These are phyloP conservation scores for Chaetomiaceae sp. DNA, from an alignment of 2,329 filamentous ascomycete species.

Conservation along the genomic window DNA sequence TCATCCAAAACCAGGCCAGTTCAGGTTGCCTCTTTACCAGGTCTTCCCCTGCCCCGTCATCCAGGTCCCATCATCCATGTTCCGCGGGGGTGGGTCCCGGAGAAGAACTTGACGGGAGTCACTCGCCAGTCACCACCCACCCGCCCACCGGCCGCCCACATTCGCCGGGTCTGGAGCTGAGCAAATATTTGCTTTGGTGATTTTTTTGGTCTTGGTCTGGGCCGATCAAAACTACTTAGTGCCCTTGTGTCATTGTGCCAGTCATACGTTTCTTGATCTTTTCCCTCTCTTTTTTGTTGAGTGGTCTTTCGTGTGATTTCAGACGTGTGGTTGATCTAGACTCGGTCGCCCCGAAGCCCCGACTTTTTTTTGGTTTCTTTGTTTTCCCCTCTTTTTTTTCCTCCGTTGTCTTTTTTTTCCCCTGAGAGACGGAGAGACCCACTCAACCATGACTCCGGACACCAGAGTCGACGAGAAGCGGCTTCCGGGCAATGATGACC, in stretches of 20 bases:
- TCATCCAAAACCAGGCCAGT: neutral
- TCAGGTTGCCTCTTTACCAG: neutral
- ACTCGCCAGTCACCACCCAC: neutral
- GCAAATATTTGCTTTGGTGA: slow-evolving; percentile 1
- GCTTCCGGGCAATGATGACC: neutral
- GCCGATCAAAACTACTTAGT: too few relatives aligned
- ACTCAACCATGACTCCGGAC: slow-evolving; percentile 9
- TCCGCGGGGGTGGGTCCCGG: slow-evolving; percentile 9
- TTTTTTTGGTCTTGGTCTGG: neutral
- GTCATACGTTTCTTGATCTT: too few relatives aligned
- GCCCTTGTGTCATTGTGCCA: too few relatives aligned
- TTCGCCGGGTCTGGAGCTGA: slow-evolving; percentile 4
- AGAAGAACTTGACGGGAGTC: too few relatives aligned
- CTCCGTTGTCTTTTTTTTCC: too few relatives aligned
- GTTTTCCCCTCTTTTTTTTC: too few relatives aligned
- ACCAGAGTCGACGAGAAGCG: neutral
- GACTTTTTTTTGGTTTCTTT: neutral
- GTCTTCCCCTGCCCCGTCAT: neutral
- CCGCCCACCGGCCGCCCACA: too few relatives aligned
- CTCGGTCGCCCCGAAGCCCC: neutral
- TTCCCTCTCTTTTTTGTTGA: neutral
- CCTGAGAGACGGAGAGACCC: neutral
- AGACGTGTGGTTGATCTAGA: neutral
- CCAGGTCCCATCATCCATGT: neutral
- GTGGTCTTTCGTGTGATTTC: neutral